These are phyloP conservation scores for Circinella umbellata DNA, from an alignment of 371 early-diverging fungal genomes.

Conservation along the genomic window DNA sequence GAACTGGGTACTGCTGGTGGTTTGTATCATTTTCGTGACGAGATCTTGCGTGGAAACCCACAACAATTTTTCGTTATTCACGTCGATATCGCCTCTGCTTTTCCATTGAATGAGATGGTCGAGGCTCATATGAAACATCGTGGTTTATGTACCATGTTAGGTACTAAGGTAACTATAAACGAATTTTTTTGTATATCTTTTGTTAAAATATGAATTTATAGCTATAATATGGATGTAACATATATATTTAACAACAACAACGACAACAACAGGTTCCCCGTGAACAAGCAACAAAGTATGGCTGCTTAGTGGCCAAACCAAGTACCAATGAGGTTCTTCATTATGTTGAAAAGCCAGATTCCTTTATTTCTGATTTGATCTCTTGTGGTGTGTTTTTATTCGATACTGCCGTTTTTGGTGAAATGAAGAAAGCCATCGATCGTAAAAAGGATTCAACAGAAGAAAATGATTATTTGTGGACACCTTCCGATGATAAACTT, in stretches of 20 bases:
- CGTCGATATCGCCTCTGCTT: conserved; percentile 93
- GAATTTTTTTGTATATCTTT: not conserved
- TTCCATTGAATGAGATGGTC: conserved; percentile 90
- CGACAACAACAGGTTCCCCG: conserved; percentile 57
- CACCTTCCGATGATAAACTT: conserved; percentile 70
- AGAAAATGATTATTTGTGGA: conserved; percentile 58
- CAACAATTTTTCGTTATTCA: conserved; percentile 94
- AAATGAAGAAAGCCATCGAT: conserved; percentile 75
- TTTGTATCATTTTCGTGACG: conserved; percentile 96
- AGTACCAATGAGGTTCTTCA: conserved; percentile 89
- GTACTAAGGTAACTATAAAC: conserved; percentile 66
- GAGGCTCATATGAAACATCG: conserved; percentile 79
- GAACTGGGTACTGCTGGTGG: conserved; percentile 97
- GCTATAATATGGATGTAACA: not conserved
- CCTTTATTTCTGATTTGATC: conserved; percentile 91
- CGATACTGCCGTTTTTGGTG: conserved; percentile 81
- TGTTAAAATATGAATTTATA: not conserved
- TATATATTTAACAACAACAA: not conserved
- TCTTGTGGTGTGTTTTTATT: conserved; percentile 95
- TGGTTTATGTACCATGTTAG: conserved; percentile 85
- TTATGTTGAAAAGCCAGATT: conserved; percentile 97
- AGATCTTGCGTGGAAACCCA: conserved; percentile 89
- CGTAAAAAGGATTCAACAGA: conserved; percentile 63
- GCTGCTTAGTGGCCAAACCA: conserved; percentile 89
- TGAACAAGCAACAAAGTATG: conserved; percentile 83